Conservation (phyloP, 2,329 filamentous ascomycete genomes). For the Peltaster fructicola region DNA sequence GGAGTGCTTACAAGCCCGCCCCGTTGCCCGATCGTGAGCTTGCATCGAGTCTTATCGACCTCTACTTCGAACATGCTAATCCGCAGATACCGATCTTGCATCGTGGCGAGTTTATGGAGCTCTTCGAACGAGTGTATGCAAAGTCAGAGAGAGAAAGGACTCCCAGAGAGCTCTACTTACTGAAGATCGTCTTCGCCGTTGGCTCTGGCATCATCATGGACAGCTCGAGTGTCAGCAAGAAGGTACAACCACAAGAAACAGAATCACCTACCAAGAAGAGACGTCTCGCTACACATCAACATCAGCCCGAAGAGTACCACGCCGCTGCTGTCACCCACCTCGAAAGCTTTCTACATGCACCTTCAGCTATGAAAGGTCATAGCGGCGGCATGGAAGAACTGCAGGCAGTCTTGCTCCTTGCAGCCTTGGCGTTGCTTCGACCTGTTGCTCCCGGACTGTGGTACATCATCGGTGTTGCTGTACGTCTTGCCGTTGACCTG, state of each 20-base stretch:
- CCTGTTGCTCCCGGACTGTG: constrained; percentile 87
- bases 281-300: constrained; percentile 34
- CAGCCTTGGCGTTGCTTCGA: constrained; percentile 76
- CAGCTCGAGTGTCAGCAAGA: constrained; percentile 19
- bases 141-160: constrained; percentile 48
- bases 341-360: constrained; percentile 63
- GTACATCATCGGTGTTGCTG: constrained; percentile 93
- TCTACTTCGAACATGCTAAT: constrained; percentile 94
- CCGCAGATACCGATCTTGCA: constrained; percentile 90
- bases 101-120: constrained; percentile 70
- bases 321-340: constrained; percentile 85
- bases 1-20: constrained; percentile 70
- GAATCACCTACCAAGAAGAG: constrained; percentile 23
- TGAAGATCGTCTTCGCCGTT: constrained; percentile 96
- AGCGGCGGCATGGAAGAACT: constrained; percentile 85
- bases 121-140: constrained; percentile 68
- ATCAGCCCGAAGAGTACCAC: constrained; percentile 87
- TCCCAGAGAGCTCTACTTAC: constrained; percentile 70
- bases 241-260: constrained; percentile 8
- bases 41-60: constrained; percentile 51
- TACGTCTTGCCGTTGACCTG: constrained; percentile 76
- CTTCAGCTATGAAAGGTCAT: constrained; percentile 44
- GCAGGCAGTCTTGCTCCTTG: constrained; percentile 78
- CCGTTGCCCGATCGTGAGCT: constrained; percentile 65
- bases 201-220: constrained; percentile 81